Evolutionary conservation across 2,329 filamentous ascomycete genomes (phyloP), one percentile per base, ranked within the genome.

Genomic region (Aspergillus sergii): DNA sequence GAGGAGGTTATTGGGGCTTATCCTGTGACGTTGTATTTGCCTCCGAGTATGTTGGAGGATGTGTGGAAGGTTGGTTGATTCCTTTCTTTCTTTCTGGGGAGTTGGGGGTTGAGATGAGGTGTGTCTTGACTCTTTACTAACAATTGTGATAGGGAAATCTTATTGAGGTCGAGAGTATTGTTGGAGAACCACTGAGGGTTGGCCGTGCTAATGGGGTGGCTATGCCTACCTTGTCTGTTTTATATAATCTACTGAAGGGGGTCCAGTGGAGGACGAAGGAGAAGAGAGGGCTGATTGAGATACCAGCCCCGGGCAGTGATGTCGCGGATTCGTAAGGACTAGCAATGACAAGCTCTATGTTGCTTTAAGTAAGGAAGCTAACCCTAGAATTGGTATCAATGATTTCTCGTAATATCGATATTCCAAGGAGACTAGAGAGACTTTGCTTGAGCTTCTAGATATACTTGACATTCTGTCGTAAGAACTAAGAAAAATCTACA

Each of bases 141-240:
- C 43, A 14, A 19, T 50, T 32, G 12, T 57, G 4, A 23, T 50
- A 81, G 81, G 82, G 84, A 19, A 86, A 86, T 68, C 84, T 80
- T 55, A 82, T 84, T 63, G 85, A 87, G 70, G 79, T 82, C 46
- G 84, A 86, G 68, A 85, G 82, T 63, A 79, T 87, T 36, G 72
- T 86, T 4, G 84, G 84, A 0, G 85, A 86, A 72, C 83, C 84
- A 19, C 63, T 86, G 36, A 75, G 82, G 2, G 84, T 84, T 65
- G 85, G 80, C 1, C 78, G 79, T 66, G 71, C 69, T 30, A 70
- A 77, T 0, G 82, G 83, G 1, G 81, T 88, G 4, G 12, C 55
- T 0, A 64, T 60, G 19, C 64, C 80, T 60, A 85, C 46, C 12
- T 16, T 66, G 46, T 46, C 34, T 34, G 57, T 63, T 19, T 28